Percentiles rank a stretch among this genome's conserved stretches.
Conservation (phyloP, 1,284 basidiomycete species). For the Leccinum fuscescens region DNA sequence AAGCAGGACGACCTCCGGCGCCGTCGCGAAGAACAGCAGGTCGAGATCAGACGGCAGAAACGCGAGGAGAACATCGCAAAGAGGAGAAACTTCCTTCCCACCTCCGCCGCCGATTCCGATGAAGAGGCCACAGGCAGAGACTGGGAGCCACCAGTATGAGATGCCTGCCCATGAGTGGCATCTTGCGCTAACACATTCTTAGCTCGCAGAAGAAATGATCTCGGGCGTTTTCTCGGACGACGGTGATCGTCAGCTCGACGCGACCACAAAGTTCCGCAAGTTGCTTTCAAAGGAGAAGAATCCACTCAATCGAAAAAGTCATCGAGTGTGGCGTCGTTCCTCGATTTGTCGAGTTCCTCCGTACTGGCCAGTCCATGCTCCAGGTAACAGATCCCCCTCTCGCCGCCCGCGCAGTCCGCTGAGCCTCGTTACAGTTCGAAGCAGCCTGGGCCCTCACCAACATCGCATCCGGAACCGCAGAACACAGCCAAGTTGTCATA, state of each 20-base stretch:
- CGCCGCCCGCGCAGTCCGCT: neutral
- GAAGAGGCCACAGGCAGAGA: constrained; percentile 70
- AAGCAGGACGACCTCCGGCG: constrained; percentile 88
- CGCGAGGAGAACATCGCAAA: constrained; percentile 97
- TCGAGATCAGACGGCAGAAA: constrained; percentile 95
- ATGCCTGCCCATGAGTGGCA: constrained; percentile 7
- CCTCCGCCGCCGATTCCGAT: constrained; percentile 76
- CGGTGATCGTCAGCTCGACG: constrained; percentile 88
- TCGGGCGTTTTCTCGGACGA: constrained; percentile 91
- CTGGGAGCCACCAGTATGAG: constrained; percentile 75
- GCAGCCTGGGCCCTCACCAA: constrained; percentile 99
- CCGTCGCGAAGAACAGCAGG: constrained; percentile 94
- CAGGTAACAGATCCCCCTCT: constrained; percentile 60
- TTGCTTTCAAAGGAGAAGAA: constrained; percentile 99
- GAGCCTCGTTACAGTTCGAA: constrained; percentile 73
- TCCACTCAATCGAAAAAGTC: constrained; percentile 99
- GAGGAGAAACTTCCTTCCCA: constrained; percentile 86
- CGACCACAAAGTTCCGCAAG: constrained; percentile 97
- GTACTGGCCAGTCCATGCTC: constrained; percentile 88
- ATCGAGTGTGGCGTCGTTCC: constrained; percentile 98
- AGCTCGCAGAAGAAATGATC: constrained; percentile 93
- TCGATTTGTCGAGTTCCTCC: constrained; percentile 95
- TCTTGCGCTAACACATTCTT: constrained; percentile 10
- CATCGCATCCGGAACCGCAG: constrained; percentile 98
- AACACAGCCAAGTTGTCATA: constrained; percentile 98